These are phyloP conservation scores for Apiotrichum akiyoshidainum DNA, from an alignment of 1,284 basidiomycete genomes.

Conservation along the genomic window DNA sequence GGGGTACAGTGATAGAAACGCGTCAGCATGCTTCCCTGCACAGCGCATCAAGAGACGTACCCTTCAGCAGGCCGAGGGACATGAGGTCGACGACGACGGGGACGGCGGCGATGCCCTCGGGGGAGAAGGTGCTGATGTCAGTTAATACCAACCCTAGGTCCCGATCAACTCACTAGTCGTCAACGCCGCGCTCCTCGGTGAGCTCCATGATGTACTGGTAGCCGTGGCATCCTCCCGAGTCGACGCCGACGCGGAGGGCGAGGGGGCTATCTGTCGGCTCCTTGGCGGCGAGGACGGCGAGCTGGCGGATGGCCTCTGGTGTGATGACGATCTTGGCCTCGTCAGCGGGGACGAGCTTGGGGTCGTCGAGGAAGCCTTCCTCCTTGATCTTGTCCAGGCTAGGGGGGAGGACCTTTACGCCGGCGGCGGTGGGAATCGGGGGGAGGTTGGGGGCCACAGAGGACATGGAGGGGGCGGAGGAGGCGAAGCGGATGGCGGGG, in stretches of 20 bases:
- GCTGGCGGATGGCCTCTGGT: conserved; percentile 46
- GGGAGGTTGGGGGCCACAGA: conserved; percentile 4
- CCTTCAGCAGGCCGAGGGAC: conserved; percentile 48
- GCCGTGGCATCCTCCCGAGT: conserved; percentile 59
- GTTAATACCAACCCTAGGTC: not conserved
- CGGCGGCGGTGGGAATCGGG: conserved; percentile 2
- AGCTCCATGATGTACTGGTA: conserved; percentile 60
- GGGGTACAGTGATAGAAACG: not conserved
- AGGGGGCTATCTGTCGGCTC: conserved; percentile 48
- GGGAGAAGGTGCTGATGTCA: conserved; percentile 36
- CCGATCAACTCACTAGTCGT: conserved; percentile 54
- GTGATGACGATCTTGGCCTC: conserved; percentile 43
- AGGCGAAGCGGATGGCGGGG: not conserved
- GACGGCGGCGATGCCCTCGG: conserved; percentile 40
- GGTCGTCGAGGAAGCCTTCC: conserved; percentile 45
- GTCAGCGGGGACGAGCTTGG: conserved; percentile 33
- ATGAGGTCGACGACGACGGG: conserved; percentile 48
- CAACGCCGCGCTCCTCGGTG: conserved; percentile 50
- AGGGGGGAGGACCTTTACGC: conserved; percentile 36
- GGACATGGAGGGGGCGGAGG: conserved; percentile 4
- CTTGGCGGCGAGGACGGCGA: conserved; percentile 42
- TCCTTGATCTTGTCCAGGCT: conserved; percentile 41
- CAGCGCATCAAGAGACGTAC: conserved; percentile 24
- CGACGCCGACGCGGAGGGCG: conserved; percentile 55
- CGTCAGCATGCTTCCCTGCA: not conserved